These are phyloP conservation scores for Kernera saxatilis DNA, from an alignment of 345 rosid genomes.

Conservation along the genomic window DNA sequence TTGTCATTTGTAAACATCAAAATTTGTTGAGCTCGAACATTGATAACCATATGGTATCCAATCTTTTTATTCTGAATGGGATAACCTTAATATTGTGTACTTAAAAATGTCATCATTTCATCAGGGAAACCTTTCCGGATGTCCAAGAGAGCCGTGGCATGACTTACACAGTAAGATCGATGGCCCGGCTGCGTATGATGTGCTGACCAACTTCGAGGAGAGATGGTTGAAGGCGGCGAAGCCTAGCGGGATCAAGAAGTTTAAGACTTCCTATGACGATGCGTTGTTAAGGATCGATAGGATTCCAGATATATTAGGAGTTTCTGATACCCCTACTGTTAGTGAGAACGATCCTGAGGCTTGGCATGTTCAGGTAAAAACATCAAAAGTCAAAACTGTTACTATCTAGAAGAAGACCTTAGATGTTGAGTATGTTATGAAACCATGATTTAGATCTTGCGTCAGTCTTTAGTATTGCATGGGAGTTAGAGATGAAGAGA, in stretches of 20 bases:
- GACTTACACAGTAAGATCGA: constrained; percentile 76
- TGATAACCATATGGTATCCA: background rate
- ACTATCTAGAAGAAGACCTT: background rate
- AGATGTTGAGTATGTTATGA: background rate
- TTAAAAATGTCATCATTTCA: background rate
- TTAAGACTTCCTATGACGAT: constrained; percentile 59
- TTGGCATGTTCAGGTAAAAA: constrained; percentile 85
- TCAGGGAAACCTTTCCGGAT: constrained; percentile 63
- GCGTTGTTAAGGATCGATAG: constrained; percentile 72
- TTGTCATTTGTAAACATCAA: background rate
- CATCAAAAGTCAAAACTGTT: background rate
- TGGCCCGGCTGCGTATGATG: constrained; percentile 89
- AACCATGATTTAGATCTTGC: background rate
- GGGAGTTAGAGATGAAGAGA: background rate
- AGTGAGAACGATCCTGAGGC: constrained; percentile 52
- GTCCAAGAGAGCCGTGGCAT: constrained; percentile 96
- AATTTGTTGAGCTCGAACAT: background rate
- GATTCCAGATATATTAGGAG: constrained; percentile 62
- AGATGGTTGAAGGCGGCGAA: constrained; percentile 80
- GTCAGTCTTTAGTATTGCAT: constrained; percentile 9
- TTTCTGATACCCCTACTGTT: constrained; percentile 40
- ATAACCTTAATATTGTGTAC: background rate
- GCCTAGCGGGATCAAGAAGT: constrained; percentile 58
- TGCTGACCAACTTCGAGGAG: constrained; percentile 77
- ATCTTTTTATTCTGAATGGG: background rate